phyloP scores from a whole-genome alignment of 305 asterid species.

The Caryopteris hybrid region DNA sequence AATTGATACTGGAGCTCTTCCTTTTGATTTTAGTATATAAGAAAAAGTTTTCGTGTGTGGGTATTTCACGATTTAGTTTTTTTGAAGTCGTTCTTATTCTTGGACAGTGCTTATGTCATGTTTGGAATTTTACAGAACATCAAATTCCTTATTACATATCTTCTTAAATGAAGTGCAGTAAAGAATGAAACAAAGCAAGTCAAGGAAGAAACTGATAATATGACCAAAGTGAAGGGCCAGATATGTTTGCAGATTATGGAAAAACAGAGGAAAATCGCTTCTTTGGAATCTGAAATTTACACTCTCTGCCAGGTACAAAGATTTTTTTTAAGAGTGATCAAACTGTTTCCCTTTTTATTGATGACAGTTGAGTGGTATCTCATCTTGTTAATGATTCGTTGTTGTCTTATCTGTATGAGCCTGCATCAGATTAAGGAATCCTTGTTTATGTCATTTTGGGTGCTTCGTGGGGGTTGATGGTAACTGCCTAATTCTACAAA shows the following conservation, averaged over 20 bases:
- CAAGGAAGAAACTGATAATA: slow-evolving; percentile 50
- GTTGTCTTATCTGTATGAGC: neutral
- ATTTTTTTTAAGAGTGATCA: neutral
- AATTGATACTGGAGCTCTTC: neutral
- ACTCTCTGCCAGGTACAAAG: slow-evolving; percentile 59
- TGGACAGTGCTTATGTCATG: neutral
- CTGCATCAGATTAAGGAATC: no score
- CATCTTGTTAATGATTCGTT: neutral
- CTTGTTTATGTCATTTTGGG: neutral
- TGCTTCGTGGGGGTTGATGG: neutral
- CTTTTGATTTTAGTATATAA: neutral
- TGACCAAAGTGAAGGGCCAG: slow-evolving; percentile 51
- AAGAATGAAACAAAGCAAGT: slow-evolving; percentile 51
- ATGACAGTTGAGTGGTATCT: neutral
- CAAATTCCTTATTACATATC: neutral
- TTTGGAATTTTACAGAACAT: neutral
- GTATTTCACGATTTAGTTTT: neutral
- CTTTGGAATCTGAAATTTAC: slow-evolving; percentile 53
- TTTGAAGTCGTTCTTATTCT: neutral
- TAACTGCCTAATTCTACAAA: neutral
- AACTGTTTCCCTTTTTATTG: slow-evolving; percentile 1
- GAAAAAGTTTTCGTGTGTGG: neutral
- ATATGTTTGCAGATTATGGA: slow-evolving; percentile 59
- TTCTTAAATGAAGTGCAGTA: slow-evolving; percentile 41
- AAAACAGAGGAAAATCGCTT: slow-evolving; percentile 55